Percentiles rank a stretch among this genome's conserved stretches.
phyloP scores from a whole-genome alignment of 1,139 yeast genomes.

The Saccharomycopsis hybrid region DNA sequence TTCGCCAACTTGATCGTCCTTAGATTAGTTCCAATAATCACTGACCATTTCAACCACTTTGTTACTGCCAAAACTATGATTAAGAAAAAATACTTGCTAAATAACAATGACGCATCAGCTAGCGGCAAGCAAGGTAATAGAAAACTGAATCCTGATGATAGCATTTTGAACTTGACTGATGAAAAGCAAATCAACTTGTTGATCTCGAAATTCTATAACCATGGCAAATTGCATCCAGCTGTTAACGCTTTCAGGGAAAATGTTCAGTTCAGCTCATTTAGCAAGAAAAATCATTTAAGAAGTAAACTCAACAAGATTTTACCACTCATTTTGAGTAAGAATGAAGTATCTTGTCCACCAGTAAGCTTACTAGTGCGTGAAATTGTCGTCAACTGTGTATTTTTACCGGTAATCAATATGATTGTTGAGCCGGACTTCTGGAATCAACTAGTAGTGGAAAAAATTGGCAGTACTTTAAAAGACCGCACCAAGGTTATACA shows the following conservation, averaged over 20 bases:
- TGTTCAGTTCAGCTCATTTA: constrained; percentile 30
- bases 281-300: constrained; percentile 49
- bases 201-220: constrained; percentile 53
- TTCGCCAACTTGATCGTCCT: constrained; percentile 52
- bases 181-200: constrained; percentile 46
- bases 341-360: constrained; percentile 46
- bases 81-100: constrained; percentile 21
- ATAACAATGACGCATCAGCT: background rate
- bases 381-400: constrained; percentile 49
- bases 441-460: constrained; percentile 56
- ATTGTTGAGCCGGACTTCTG: constrained; percentile 71
- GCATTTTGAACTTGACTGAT: constrained; percentile 30
- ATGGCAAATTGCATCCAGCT: constrained; percentile 56
- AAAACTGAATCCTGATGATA: constrained; percentile 21
- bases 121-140: constrained; percentile 11
- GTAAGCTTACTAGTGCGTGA: constrained; percentile 53
- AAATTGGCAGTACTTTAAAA: constrained; percentile 59
- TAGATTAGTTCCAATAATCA: constrained; percentile 55
- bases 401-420: constrained; percentile 50
- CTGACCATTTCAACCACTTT: constrained; percentile 56
- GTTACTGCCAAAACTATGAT: constrained; percentile 43
- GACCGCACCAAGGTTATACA: constrained; percentile 73
- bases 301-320: constrained; percentile 38
- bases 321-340: constrained; percentile 42
- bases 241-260: constrained; percentile 39